A percentile compares a stretch with the other conserved stretches of the same genome.
Conservation (phyloP, 257 asterid genomes). For the Buddleja alternifolia region DNA sequence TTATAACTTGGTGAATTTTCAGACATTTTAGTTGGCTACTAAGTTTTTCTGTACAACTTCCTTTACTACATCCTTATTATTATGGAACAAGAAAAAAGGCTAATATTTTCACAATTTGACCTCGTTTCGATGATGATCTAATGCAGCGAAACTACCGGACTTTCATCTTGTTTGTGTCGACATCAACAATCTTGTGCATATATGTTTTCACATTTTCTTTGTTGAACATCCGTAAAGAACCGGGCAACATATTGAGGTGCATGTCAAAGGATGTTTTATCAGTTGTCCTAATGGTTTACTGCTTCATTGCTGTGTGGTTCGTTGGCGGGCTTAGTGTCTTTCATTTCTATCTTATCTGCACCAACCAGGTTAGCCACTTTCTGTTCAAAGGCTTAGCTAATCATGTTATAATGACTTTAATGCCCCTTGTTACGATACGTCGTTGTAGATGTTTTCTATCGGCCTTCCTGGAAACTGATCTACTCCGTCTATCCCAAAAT, state of each 20-base stretch:
- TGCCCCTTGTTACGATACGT: no score
- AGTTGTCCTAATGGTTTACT: conserved; percentile 60
- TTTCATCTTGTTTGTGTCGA: conserved; percentile 71
- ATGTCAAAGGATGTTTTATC: conserved; percentile 64
- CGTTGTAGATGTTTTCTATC: no score
- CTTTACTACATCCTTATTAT: not conserved
- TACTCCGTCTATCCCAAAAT: no score
- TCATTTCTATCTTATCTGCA: conserved; percentile 78
- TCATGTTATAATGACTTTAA: no score
- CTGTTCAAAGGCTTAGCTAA: not conserved
- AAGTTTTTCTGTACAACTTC: not conserved
- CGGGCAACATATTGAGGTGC: conserved; percentile 52
- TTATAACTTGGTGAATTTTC: no score
- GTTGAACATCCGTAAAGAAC: conserved; percentile 54
- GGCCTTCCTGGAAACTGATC: no score
- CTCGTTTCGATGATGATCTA: no score
- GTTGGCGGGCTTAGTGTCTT: conserved; percentile 89
- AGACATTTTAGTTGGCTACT: no score
- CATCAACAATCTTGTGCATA: conserved; percentile 75
- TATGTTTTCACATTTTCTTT: conserved; percentile 89
- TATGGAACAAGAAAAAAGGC: not conserved
- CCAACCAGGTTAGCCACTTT: conserved; percentile 71
- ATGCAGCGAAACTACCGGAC: conserved; percentile 89
- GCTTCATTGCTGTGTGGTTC: conserved; percentile 88
- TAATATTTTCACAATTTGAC: not conserved